phyloP scores from a whole-genome alignment of 177 flowering plant genomes.

The Telopea speciosissima region DNA sequence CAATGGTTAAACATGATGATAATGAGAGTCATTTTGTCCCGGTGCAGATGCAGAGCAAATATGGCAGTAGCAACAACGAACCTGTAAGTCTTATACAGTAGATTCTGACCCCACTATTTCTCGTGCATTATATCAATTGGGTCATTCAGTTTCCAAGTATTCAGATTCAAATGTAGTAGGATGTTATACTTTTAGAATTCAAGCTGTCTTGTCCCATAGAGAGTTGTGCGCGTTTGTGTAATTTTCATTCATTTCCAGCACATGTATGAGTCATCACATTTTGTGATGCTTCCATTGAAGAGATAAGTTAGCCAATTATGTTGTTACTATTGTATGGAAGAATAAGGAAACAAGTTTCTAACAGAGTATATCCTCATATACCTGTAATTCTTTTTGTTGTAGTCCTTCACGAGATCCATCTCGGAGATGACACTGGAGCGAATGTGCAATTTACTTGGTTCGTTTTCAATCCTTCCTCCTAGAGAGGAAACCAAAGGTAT shows the following conservation, averaged over 20 bases:
- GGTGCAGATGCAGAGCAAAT: conserved; percentile 80
- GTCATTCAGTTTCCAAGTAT: background rate
- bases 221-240: background rate
- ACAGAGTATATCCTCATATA: conserved; percentile 2
- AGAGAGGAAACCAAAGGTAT: conserved; percentile 59
- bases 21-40: conserved; percentile 7
- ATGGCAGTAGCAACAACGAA: conserved; percentile 55
- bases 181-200: background rate
- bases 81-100: conserved; percentile 43
- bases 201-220: background rate
- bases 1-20: background rate
- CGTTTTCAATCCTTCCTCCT: conserved; percentile 54
- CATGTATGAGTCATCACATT: background rate
- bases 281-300: background rate
- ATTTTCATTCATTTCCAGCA: background rate
- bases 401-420: conserved; percentile 70
- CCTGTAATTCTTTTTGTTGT: conserved; percentile 15
- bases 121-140: conserved; percentile 7
- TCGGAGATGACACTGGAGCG: conserved; percentile 76
- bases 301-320: background rate
- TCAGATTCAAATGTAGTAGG: background rate
- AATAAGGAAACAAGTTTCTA: background rate
- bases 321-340: conserved; percentile 6
- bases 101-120: background rate
- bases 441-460: conserved; percentile 64